Evolutionary conservation across 2,329 filamentous ascomycete species (phyloP), one percentile per base, ranked within the genome.

Genomic region (Cercospora beticola): DNA sequence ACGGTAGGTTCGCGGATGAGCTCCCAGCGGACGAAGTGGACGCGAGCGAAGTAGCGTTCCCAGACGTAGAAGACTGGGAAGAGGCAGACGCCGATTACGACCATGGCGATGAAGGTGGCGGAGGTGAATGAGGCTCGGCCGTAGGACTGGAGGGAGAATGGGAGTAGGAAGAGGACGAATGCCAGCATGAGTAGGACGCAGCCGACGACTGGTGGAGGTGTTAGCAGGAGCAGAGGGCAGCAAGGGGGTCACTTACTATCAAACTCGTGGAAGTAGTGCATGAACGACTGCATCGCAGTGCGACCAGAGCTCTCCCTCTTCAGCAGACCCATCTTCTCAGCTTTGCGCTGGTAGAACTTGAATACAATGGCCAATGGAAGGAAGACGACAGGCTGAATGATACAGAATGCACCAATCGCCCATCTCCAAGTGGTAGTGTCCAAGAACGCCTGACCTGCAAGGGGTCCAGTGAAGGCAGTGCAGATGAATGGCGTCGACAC

Each of bases 111-210:
- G 70, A 83, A 81, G 69, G 78, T 78, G 0, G 74, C 73, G 0
- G 79, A 78, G 21, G 74, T 72, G 81, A 81, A 83, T 26, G 73
- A 73, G 0, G 75, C 28, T 68, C 76, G 30, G 10, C 75, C 75
- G 65, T 78, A 80, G 14, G 65, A 75, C 63, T 73, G 74, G 21
- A 93, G 82, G 16, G 83, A 88, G 77, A 93, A 88, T 0, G 90
- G 89, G 7, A 93, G 84, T n/a, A 93, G 81, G 75, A 93, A 87
- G 10, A 92, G 79, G 0, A 86, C 83, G 72, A 90, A 85, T 1
- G 88, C 90, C 1, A 80, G 73, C 28, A 69, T 70, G 36, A 79
- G 69, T 4, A 78, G 64, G 66, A 78, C 58, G 46, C 74, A 68
- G 33, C 77, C 76, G 23, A 75, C 31, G 49, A 76, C 62, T 64